Percentiles rank a stretch among this genome's conserved stretches.
Conservation (phyloP, 2,329 filamentous ascomycete genomes). For the Helotiales sp. region DNA sequence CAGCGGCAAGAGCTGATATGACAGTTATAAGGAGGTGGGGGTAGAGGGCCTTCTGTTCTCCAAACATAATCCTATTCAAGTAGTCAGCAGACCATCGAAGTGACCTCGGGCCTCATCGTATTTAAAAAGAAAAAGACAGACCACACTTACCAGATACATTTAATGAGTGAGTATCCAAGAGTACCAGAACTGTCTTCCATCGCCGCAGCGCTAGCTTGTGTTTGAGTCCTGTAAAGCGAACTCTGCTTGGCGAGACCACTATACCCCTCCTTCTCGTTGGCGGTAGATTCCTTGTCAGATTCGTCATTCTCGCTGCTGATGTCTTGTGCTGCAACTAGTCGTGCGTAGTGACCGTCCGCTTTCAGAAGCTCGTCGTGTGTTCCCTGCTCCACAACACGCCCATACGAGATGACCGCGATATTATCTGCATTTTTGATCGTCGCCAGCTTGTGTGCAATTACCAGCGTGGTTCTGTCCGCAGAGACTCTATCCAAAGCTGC, state of each 20-base stretch:
- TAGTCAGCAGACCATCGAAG: too few species aligned
- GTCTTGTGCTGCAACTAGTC: constrained; percentile 19
- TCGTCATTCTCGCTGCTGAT: constrained; percentile 1
- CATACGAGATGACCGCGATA: constrained; percentile 17
- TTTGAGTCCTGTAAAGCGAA: constrained; percentile 10
- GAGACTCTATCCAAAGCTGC: constrained; percentile 11
- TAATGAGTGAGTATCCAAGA: constrained; percentile 16
- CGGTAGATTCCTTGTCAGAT: constrained; percentile 8
- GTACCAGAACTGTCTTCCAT: constrained; percentile 14
- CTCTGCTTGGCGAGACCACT: neutral
- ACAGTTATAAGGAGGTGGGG: constrained; percentile 34
- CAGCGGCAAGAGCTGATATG: constrained; percentile 28
- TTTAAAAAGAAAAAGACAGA: too few species aligned
- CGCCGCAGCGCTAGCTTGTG: neutral
- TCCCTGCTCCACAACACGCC: constrained; percentile 13
- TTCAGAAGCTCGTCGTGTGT: constrained; percentile 13
- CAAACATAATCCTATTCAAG: constrained; percentile 14
- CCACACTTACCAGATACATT: constrained; percentile 19
- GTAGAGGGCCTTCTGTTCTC: constrained; percentile 15
- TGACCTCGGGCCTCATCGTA: too few species aligned
- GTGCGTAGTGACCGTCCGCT: constrained; percentile 18
- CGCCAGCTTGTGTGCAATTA: constrained; percentile 14
- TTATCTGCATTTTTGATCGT: constrained; percentile 18
- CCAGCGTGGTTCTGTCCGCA: constrained; percentile 1
- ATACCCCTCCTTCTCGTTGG: neutral